Conservation (phyloP, 768 basidiomycete species). For the Chalciporus chontae region DNA sequence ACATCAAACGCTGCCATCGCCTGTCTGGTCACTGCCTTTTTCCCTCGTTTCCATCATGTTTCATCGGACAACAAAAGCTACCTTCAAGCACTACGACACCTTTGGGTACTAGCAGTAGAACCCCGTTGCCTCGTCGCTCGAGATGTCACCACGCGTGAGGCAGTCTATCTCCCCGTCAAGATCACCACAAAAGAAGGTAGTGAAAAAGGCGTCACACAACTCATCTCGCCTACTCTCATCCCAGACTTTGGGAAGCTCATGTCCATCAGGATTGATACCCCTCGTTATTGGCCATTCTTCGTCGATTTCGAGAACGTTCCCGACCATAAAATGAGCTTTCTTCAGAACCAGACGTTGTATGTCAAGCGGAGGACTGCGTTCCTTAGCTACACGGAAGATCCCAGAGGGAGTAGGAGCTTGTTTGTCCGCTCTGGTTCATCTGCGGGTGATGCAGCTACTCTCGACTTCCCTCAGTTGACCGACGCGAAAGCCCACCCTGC, state of each 20-base stretch:
- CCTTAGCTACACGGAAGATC: constrained; percentile 90
- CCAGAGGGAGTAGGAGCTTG: constrained; percentile 86
- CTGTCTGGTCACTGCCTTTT: constrained; percentile 85
- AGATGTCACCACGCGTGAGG: constrained; percentile 88
- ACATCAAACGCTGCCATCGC: constrained; percentile 91
- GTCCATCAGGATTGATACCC: constrained; percentile 87
- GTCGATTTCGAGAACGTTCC: constrained; percentile 70
- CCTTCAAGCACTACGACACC: constrained; percentile 87
- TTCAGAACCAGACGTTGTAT: constrained; percentile 78
- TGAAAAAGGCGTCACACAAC: constrained; percentile 61
- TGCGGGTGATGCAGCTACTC: constrained; percentile 75
- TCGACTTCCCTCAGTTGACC: constrained; percentile 79
- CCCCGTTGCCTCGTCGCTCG: constrained; percentile 89
- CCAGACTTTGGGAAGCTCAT: constrained; percentile 81
- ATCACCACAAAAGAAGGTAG: constrained; percentile 71
- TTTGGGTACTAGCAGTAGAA: constrained; percentile 96
- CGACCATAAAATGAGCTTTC: constrained; percentile 63
- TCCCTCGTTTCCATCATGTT: constrained; percentile 77
- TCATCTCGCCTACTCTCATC: constrained; percentile 91
- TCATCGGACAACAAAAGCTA: constrained; percentile 88
- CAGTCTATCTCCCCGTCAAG: constrained; percentile 91
- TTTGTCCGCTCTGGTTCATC: constrained; percentile 87
- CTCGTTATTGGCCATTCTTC: constrained; percentile 92
- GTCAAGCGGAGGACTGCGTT: constrained; percentile 93
- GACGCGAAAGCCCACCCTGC: constrained; percentile 64